phyloP scores from a whole-genome alignment of 768 basidiomycete genomes.

The Tylopilus rubrobrunneus region DNA sequence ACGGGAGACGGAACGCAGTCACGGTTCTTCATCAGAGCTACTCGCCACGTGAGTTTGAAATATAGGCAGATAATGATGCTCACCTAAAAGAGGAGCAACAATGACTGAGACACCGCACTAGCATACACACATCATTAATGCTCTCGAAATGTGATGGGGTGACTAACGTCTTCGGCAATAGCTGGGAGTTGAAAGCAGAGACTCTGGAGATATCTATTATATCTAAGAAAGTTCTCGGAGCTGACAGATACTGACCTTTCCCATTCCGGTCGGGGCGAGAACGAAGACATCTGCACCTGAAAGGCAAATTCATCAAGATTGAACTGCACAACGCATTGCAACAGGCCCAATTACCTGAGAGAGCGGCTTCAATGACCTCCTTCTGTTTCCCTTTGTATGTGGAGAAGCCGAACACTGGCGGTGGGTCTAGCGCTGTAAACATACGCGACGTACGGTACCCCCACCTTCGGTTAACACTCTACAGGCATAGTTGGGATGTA shows the following conservation, averaged over 20 bases:
- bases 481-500: background rate
- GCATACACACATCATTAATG: background rate
- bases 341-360: slow-evolving; percentile 51
- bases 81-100: slow-evolving; percentile 74
- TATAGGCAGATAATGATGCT: slow-evolving; percentile 10
- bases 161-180: slow-evolving; percentile 51
- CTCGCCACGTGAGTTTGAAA: background rate
- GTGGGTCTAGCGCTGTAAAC: background rate
- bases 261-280: slow-evolving; percentile 86
- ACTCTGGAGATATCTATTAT: slow-evolving; percentile 43
- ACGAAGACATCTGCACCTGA: slow-evolving; percentile 72
- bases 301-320: background rate
- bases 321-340: background rate
- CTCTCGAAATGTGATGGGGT: background rate
- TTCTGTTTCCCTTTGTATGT: slow-evolving; percentile 76
- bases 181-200: slow-evolving; percentile 86
- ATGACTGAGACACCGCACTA: slow-evolving; percentile 72
- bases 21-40: slow-evolving; percentile 86
- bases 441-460: background rate
- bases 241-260: slow-evolving; percentile 51
- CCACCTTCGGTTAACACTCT: slow-evolving; percentile 27
- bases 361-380: slow-evolving; percentile 68
- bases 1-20: slow-evolving; percentile 17
- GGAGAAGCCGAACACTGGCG: slow-evolving; percentile 64
- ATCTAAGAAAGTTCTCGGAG: background rate